A percentile compares a stretch with the other conserved stretches of the same genome.
Conservation (phyloP, 2,329 filamentous ascomycete genomes). For the Aspergillus pseudoglaucus region DNA sequence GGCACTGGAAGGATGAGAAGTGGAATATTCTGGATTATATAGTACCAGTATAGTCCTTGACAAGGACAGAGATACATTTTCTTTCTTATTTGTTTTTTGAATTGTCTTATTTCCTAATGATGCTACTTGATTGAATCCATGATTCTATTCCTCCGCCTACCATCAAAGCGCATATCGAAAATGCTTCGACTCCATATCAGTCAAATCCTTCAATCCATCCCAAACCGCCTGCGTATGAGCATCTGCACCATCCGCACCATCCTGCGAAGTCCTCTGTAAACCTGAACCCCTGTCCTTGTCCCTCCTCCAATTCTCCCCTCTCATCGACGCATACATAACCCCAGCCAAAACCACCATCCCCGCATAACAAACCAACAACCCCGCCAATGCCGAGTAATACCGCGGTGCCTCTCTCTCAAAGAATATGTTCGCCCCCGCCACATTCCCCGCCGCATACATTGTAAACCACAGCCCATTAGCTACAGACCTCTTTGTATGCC, state of each 20-base stretch:
- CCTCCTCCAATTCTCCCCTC: constrained; percentile 19
- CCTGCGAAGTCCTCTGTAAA: constrained; percentile 4
- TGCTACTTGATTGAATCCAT: not conserved
- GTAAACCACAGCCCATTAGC: constrained; percentile 47
- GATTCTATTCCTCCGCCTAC: not conserved
- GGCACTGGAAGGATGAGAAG: not conserved
- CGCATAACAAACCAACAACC: constrained; percentile 39
- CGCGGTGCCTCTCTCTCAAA: constrained; percentile 39
- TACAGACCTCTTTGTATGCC: constrained; percentile 47
- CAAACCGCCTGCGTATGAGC: constrained; percentile 12
- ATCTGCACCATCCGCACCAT: constrained; percentile 12
- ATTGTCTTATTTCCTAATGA: too few relatives aligned
- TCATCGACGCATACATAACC: constrained; percentile 19
- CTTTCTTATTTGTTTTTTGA: too few relatives aligned
- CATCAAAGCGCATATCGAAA: constrained; percentile 29
- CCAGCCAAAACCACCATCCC: constrained; percentile 33
- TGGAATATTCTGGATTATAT: too few relatives aligned
- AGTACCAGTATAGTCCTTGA: too few relatives aligned
- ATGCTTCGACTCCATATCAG: constrained; percentile 30
- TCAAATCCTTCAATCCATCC: constrained; percentile 33
- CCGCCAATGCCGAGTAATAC: constrained; percentile 41
- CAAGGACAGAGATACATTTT: too few relatives aligned
- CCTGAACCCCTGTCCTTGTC: constrained; percentile 6
- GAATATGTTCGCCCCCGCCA: constrained; percentile 44
- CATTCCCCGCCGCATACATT: constrained; percentile 44